Evolutionary conservation across 208 protist species (phyloP), one percentile per base, ranked within the genome.

Genomic region (Crithidia mellificae): DNA sequence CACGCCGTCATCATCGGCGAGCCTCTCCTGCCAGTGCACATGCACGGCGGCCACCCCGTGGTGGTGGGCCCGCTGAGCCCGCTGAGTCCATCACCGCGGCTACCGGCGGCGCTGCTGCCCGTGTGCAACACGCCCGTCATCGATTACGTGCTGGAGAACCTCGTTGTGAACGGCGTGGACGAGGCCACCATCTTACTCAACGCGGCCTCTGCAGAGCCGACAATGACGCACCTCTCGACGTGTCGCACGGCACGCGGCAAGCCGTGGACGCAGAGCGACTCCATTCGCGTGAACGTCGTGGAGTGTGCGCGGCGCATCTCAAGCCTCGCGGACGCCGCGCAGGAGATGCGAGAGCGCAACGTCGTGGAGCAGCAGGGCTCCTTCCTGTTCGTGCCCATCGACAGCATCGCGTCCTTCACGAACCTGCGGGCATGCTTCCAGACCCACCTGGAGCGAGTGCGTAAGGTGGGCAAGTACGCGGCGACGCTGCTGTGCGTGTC

Each of bases 41-140:
- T 54, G 62, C 57, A 57, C 36, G 53, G 56, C 32, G 64, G 63
- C 22, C 44, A 59, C 38, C 39, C 49, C 15, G 61, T 64, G 8
- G 51, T 71, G 0, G 50, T 71, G n/a, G 72, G 82, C 30, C 84
- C 83, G 9, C 77, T 95, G 8, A 85, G 65, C 30, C 90, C 87
- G 63, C 62, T 93, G n/a, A 65, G 80, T 25, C 89, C 86, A 17
- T 83, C 81, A 7, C 36, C 69, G 19, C 49, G 69, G 11, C 58
- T 92, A 6, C 91, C 91, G 9, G 89, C 84, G 27, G 86, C 91
- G 34, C 73, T 96, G n/a, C 73, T 96, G 55, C 87, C 85, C 4
- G 66, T 96, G 9, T 92, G 88, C 78, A 93, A 96, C 69, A 93
- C 88, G 22, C 85, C 88, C 0, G 44, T 96, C 27, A 92, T 96